Base-by-base conservation (phyloP, 148 eudicot genomes). In the Rhododendron molle region DNA sequence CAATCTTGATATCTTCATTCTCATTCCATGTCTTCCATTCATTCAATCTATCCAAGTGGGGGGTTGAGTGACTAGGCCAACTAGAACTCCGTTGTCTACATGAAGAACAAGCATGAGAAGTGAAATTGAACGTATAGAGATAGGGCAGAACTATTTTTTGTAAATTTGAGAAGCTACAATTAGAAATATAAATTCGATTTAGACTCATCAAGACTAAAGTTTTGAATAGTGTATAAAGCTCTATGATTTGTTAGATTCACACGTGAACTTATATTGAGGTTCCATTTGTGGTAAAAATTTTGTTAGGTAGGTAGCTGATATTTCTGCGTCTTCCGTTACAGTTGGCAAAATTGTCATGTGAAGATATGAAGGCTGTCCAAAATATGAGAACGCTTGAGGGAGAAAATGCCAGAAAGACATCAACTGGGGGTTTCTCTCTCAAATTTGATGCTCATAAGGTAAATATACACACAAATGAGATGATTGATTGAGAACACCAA, bases 391-490 rank as follows among this genome's bases (percentile, higher is more conserved):
- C 89, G 86, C 93, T 97, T 44, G 98, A 94, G 87, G 93, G 93
- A 89, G 89, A 93, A 78, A 85, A 90, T 26, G 47, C 46, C 38
- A 89, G 87, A 84, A 93, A 93, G 88, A 85, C 76, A 88, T 23
- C 97, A 65, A 86, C 46, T 83, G 98, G 96, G 47, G 79, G 90
- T 86, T 97, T 97, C 92, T 95, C 98, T 8, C 95, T 97, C 50
- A 97, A 93, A 81, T 97, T 97, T 90, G 98, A 97, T 87, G 93
- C 93, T 38, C 93, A 89, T 72, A 93, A 89, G 98, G 99, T 97
- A 93, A 82, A 78, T 30, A 87, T 78, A 43, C 62, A 11, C 79
- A 82, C 5, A 83, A 47, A 30, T 38, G 32, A 32, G 44, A 78
- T 80, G 74, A 85, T 86, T 58, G 36, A 5, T 46, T 47, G 83